Base-by-base conservation (phyloP, 495 filamentous ascomycete genomes). In the Sabuloglossum arenarium region DNA sequence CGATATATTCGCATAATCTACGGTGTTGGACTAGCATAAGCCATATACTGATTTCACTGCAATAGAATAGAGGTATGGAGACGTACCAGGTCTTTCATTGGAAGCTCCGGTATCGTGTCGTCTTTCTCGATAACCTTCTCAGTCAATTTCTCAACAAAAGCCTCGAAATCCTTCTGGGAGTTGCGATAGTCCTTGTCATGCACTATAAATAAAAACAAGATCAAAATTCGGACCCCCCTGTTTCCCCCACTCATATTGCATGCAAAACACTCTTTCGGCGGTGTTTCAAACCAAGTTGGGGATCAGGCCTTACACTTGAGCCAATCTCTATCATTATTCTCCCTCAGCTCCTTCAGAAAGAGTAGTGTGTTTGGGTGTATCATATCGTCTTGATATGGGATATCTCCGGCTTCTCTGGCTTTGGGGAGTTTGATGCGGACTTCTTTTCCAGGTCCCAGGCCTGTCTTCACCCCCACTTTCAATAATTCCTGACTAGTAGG, bases 1-100 rank as follows among this genome's bases (percentile, higher is more conserved):
- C 87, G 73, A 63, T 94, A 86, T 47, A 94, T 89, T 43, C 88
- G 79, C 61, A 90, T 91, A 25, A 88, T 75, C 74, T 81, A 62
- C 39, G 10, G 5, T 6, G 19, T 28, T 25, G n/a, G 25, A 11
- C 24, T 47, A 28, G 23, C 16, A 19, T 51, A 29, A 51, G 47
- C 47, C 6, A 16, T 10, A 10, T 43, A 4, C 21, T 21, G 21
- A 3, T 4, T 23, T 8, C 39, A 10, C 9, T 6, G 39, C 16
- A 27, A 46, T 54, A 52, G 24, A 25, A 34, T 31, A 31, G 12
- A 59, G 27, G 37, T 12, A 21, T 12, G 34, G 52, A n/a, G 25
- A 67, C 75, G 60, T 62, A 82, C 78, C 61, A 94, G 69, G 64
- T 94, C 87, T 62, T 88, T 87, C 28, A 78, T 70, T 6, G 88